These are phyloP conservation scores for Schwanniomyces sp. DNA, from an alignment of 805 yeast species.

Conservation along the genomic window DNA sequence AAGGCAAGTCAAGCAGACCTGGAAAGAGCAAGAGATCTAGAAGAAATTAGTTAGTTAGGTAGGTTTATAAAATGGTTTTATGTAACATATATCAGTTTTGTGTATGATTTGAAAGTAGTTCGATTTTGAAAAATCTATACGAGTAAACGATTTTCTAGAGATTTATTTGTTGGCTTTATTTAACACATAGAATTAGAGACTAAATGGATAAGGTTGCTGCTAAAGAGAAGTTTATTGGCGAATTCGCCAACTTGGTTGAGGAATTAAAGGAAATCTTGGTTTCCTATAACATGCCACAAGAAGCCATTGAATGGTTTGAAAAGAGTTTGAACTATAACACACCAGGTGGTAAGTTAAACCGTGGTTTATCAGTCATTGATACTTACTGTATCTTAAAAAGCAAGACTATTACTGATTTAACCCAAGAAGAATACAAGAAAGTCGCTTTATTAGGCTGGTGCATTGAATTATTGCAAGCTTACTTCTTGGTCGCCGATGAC, in stretches of 20 bases:
- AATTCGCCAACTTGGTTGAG: constrained; percentile 74
- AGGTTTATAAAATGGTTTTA: constrained; percentile 1
- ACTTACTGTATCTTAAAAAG: constrained; percentile 80
- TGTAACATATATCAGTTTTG: constrained; percentile 3
- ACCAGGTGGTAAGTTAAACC: constrained; percentile 94
- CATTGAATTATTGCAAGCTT: constrained; percentile 92
- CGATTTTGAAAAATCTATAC: background rate
- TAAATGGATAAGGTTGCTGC: constrained; percentile 32
- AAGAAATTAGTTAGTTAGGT: constrained; percentile 14
- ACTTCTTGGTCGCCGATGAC: constrained; percentile 95
- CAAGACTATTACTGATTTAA: constrained; percentile 55
- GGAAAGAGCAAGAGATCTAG: constrained; percentile 43
- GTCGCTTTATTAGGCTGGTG: constrained; percentile 94
- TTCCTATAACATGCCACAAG: constrained; percentile 77
- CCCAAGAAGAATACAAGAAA: constrained; percentile 70
- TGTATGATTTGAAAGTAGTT: background rate
- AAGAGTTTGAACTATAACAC: constrained; percentile 78
- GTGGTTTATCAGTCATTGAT: constrained; percentile 94
- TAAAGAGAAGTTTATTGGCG: constrained; percentile 58
- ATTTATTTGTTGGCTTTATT: background rate
- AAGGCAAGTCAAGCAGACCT: constrained; percentile 38
- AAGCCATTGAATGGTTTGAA: constrained; percentile 84
- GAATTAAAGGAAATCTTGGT: constrained; percentile 66
- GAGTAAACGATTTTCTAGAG: background rate
- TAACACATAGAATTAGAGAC: background rate